A percentile compares a stretch with the other conserved stretches of the same genome.
Conservation (phyloP, 345 rosid genomes). For the Populus simonii region DNA sequence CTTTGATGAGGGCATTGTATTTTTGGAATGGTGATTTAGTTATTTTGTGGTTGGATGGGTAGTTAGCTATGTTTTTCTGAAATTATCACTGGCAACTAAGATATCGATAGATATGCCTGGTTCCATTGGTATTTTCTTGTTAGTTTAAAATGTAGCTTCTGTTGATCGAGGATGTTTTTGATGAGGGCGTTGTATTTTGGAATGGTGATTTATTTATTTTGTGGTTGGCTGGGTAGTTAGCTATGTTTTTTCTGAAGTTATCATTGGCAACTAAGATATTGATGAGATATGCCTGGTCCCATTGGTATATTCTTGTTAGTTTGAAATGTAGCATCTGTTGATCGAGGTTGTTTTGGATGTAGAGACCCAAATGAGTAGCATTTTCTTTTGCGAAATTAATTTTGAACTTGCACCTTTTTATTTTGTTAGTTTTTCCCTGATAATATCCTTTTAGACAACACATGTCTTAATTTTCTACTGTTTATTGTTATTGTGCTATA, state of each 20-base stretch:
- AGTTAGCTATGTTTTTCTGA: not conserved
- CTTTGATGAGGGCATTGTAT: not conserved
- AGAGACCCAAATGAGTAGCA: not conserved
- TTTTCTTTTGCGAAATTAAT: not conserved
- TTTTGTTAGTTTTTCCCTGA: not conserved
- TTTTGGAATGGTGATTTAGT: not conserved
- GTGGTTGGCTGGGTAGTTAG: not conserved
- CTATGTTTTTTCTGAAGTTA: not conserved
- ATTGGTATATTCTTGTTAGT: not conserved
- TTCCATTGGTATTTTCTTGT: not conserved
- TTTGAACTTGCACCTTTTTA: conserved; percentile 1
- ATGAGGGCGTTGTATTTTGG: not conserved
- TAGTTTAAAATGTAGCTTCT: too few relatives aligned
- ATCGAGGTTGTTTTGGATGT: not conserved
- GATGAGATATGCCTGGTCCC: not conserved
- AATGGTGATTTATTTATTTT: not conserved
- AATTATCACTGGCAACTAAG: not conserved
- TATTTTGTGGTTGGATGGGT: not conserved
- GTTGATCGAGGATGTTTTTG: not conserved
- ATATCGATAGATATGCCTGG: not conserved
- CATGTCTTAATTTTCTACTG: not conserved
- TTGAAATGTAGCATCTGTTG: not conserved
- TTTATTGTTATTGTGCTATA: not conserved
- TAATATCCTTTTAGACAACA: not conserved
- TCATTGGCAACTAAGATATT: not conserved